Evolutionary conservation across 2,329 filamentous ascomycete genomes (phyloP).

Genomic region (Penicillium decumbens): DNA sequence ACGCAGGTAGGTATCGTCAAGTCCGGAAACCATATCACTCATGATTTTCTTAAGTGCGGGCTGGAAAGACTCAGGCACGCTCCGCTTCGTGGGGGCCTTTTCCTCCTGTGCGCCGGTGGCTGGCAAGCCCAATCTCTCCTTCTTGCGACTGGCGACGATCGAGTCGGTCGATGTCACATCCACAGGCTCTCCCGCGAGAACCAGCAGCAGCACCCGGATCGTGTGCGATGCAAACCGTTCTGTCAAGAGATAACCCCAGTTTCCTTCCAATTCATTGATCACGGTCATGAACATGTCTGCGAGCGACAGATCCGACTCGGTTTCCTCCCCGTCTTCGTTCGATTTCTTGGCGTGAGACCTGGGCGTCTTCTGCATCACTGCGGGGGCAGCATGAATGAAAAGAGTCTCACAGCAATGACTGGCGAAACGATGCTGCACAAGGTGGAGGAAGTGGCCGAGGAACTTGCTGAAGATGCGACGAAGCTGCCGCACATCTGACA

Average conservation of each 20-base stretch:
- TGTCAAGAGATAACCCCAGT: conserved; percentile 76
- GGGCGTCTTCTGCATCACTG: conserved; percentile 68
- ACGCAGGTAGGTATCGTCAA: conserved; percentile 75
- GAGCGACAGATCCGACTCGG: conserved; percentile 59
- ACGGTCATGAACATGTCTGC: conserved; percentile 80
- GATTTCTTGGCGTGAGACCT: conserved; percentile 44
- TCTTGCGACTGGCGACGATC: conserved; percentile 85
- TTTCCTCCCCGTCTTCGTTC: conserved; percentile 42
- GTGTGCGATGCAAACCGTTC: conserved; percentile 88
- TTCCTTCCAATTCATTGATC: conserved; percentile 80
- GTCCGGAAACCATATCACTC: conserved; percentile 64
- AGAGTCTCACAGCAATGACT: conserved; percentile 96
- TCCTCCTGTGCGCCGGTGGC: conserved; percentile 50
- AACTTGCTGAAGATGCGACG: conserved; percentile 85
- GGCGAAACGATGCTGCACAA: conserved; percentile 92
- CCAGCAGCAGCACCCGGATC: conserved; percentile 75
- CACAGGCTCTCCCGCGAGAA: conserved; percentile 77
- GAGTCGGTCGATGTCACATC: conserved; percentile 64
- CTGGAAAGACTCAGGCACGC: conserved; percentile 74
- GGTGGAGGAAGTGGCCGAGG: conserved; percentile 75
- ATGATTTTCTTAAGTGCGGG: conserved; percentile 78
- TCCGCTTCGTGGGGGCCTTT: conserved; percentile 40
- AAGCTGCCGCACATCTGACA: conserved; percentile 74
- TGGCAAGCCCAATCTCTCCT: conserved; percentile 70
- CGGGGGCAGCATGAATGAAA: conserved; percentile 74